Percentiles rank a stretch among this genome's conserved stretches.
These are phyloP conservation scores for Paecilomyces fulvus DNA, from an alignment of 2,329 filamentous ascomycete genomes.

Conservation along the genomic window DNA sequence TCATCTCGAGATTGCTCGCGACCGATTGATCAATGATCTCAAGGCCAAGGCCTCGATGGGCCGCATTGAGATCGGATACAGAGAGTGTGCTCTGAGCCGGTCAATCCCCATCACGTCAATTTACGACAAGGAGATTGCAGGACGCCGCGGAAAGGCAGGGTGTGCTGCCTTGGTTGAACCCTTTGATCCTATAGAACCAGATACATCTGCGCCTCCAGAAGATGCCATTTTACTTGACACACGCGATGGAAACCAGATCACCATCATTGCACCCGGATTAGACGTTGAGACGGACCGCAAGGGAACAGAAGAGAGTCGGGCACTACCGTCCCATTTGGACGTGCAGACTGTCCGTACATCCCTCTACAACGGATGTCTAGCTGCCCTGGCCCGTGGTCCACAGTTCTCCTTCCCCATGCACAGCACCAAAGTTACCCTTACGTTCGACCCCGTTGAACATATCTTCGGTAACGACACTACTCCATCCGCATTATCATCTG, in stretches of 20 bases:
- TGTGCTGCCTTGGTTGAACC: constrained; percentile 64
- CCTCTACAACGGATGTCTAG: constrained; percentile 70
- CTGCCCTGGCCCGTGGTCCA: constrained; percentile 77
- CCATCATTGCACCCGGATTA: constrained; percentile 46
- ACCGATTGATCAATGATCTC: constrained; percentile 80
- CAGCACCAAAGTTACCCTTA: constrained; percentile 61
- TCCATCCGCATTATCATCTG: constrained; percentile 59
- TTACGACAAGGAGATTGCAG: constrained; percentile 72
- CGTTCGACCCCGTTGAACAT: constrained; percentile 57
- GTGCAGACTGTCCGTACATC: constrained; percentile 41
- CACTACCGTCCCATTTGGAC: constrained; percentile 48
- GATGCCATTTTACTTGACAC: constrained; percentile 34
- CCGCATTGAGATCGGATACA: constrained; percentile 89
- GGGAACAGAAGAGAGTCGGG: constrained; percentile 36
- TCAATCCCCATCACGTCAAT: constrained; percentile 51
- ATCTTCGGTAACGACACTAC: constrained; percentile 60
- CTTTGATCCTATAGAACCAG: constrained; percentile 29
- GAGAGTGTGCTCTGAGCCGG: constrained; percentile 62
- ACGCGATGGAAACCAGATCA: constrained; percentile 63
- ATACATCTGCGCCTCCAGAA: constrained; percentile 8
- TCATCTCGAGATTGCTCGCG: constrained; percentile 85
- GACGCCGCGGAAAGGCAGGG: constrained; percentile 67
- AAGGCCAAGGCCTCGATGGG: constrained; percentile 81
- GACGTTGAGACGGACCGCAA: constrained; percentile 27
- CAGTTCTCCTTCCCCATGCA: constrained; percentile 73